phyloP scores from a whole-genome alignment of 2,329 filamentous ascomycete genomes.

The Penicillium sclerotigenum region DNA sequence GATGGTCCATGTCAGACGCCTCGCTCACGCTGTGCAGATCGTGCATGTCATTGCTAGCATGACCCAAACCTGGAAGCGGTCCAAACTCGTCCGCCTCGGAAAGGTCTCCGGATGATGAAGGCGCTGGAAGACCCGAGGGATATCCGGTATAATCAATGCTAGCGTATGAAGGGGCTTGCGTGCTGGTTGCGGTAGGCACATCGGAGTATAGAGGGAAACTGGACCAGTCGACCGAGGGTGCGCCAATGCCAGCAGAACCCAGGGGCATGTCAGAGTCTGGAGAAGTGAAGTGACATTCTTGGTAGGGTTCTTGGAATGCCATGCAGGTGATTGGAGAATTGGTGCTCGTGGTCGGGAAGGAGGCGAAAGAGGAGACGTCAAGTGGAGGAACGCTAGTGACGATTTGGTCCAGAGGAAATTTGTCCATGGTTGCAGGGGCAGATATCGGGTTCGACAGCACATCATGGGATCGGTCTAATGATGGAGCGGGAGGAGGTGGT shows the following conservation, averaged over 20 bases:
- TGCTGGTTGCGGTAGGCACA: constrained; percentile 39
- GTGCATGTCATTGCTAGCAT: constrained; percentile 32
- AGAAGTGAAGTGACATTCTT: constrained; percentile 43
- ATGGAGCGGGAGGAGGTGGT: constrained; percentile 16
- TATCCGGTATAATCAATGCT: constrained; percentile 46
- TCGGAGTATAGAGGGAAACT: constrained; percentile 45
- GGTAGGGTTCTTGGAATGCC: constrained; percentile 39
- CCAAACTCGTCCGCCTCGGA: constrained; percentile 49
- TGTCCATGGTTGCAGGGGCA: constrained; percentile 26
- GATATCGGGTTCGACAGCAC: constrained; percentile 23
- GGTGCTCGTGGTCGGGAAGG: constrained; percentile 34
- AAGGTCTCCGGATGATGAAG: constrained; percentile 49
- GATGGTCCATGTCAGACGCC: constrained; percentile 41
- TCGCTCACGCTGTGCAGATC: constrained; percentile 44
- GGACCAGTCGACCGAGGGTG: constrained; percentile 49
- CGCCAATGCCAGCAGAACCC: constrained; percentile 39
- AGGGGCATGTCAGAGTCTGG: constrained; percentile 43
- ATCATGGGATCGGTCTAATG: constrained; percentile 26
- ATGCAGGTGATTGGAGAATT: constrained; percentile 34
- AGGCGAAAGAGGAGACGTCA: constrained; percentile 39
- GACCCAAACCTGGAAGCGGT: constrained; percentile 31
- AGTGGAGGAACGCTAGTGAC: constrained; percentile 36
- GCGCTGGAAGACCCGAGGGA: constrained; percentile 39
- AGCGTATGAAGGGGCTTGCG: constrained; percentile 46
- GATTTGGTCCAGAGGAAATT: constrained; percentile 33